Evolutionary conservation across 2,329 filamentous ascomycete genomes (phyloP).

Genomic region (Thielaviopsis euricoi): DNA sequence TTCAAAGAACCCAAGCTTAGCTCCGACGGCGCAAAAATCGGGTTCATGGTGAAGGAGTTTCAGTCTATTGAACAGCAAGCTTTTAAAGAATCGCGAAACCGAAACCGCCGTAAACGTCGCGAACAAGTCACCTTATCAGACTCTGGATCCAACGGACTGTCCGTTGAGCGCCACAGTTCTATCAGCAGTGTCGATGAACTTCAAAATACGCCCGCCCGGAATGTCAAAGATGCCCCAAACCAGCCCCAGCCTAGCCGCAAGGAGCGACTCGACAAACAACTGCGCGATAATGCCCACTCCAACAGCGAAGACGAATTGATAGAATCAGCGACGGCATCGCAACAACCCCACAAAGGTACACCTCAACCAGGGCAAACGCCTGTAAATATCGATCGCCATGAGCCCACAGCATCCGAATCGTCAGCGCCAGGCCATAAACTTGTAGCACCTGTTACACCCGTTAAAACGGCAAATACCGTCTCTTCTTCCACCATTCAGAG

Average conservation of each 20-base stretch:
- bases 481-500: neutral
- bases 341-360: neutral
- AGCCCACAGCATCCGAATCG: neutral
- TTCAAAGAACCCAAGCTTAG: neutral
- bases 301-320: conserved; percentile 7
- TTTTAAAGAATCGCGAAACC: neutral
- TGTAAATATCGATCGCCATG: neutral
- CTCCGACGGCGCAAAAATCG: neutral
- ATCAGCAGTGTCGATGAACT: conserved; percentile 6
- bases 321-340: neutral
- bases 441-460: neutral
- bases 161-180: neutral
- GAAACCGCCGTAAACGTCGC: neutral
- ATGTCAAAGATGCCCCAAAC: neutral
- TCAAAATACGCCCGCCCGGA: neutral
- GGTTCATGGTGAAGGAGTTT: neutral
- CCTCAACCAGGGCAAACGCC: neutral
- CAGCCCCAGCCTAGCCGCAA: neutral
- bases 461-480: neutral
- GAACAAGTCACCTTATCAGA: neutral
- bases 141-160: neutral
- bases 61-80: neutral
- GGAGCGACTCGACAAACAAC: neutral
- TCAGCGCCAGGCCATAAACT: too few relatives aligned
- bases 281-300: neutral